phyloP scores from a whole-genome alignment of 2,329 filamentous ascomycete genomes.

The Verticillium zaregamsianum region DNA sequence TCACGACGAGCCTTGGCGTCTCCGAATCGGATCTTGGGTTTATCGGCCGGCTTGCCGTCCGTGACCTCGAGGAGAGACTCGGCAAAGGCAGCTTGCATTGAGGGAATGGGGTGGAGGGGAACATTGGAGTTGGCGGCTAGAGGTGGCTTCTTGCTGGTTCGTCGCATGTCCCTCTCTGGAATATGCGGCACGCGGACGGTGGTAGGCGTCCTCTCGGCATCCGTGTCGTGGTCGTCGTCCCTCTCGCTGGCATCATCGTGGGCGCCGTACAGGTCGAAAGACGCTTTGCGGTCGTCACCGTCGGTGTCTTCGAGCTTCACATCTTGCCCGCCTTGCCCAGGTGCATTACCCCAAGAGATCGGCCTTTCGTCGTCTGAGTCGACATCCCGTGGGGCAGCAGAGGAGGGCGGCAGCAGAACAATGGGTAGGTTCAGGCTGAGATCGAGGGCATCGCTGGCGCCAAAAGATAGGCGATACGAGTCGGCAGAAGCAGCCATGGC shows the following conservation, averaged over 20 bases:
- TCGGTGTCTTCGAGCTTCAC: background rate
- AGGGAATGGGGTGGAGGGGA: constrained; percentile 63
- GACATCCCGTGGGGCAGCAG: background rate
- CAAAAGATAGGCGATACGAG: constrained; percentile 14
- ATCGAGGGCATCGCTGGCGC: constrained; percentile 10
- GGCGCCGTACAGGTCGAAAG: background rate
- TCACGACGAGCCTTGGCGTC: constrained; percentile 61
- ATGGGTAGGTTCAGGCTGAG: constrained; percentile 11
- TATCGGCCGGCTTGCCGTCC: constrained; percentile 36
- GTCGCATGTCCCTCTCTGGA: constrained; percentile 8
- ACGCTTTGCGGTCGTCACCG: constrained; percentile 4
- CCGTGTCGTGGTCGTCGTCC: background rate
- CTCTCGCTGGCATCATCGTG: background rate
- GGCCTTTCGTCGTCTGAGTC: constrained; percentile 2
- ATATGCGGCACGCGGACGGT: constrained; percentile 8
- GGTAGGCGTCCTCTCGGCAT: constrained; percentile 12
- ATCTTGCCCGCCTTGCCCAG: background rate
- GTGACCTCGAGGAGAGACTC: constrained; percentile 75
- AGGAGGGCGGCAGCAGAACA: constrained; percentile 11
- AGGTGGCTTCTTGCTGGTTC: constrained; percentile 7
- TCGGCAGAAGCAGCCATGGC: constrained; percentile 14
- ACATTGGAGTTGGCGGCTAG: constrained; percentile 16
- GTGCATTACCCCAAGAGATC: background rate
- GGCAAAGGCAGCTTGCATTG: constrained; percentile 77
- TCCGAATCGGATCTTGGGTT: constrained; percentile 49